phyloP scores from a whole-genome alignment of 140 eudicot genomes.

The Oenanthe javanica region DNA sequence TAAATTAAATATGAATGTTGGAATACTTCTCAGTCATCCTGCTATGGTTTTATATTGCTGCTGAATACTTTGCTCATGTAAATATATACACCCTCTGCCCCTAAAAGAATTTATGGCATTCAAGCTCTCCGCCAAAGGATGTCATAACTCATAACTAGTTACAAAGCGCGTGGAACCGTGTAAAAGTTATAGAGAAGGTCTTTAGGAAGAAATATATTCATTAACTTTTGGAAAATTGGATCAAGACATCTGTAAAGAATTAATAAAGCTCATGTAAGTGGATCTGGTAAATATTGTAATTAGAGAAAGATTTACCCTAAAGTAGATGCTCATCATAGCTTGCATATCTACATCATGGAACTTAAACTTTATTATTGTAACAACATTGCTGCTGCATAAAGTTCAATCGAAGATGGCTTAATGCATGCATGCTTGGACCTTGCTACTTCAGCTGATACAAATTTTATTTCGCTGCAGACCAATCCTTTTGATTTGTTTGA shows the following conservation, averaged over 20 bases:
- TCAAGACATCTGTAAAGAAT: neutral
- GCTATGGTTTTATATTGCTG: neutral
- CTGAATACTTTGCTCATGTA: neutral
- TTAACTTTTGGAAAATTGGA: neutral
- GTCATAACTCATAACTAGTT: neutral
- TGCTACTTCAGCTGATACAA: neutral
- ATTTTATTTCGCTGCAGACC: constrained; percentile 33
- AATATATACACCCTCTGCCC: too few species aligned
- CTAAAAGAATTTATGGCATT: neutral
- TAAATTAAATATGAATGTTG: neutral
- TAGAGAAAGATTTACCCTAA: neutral
- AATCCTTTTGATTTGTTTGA: constrained; percentile 99
- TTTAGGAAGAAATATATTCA: neutral
- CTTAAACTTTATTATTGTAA: neutral
- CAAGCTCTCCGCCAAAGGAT: neutral
- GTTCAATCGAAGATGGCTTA: neutral
- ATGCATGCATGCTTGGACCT: neutral
- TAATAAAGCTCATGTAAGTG: neutral
- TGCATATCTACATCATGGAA: neutral
- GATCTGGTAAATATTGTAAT: neutral
- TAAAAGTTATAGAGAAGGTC: neutral
- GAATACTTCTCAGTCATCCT: neutral
- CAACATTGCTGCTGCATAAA: neutral
- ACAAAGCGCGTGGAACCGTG: neutral
- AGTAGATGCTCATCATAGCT: neutral